phyloP scores from a whole-genome alignment of 176 grass and related monocot species.

The Alloteropsis semialata region DNA sequence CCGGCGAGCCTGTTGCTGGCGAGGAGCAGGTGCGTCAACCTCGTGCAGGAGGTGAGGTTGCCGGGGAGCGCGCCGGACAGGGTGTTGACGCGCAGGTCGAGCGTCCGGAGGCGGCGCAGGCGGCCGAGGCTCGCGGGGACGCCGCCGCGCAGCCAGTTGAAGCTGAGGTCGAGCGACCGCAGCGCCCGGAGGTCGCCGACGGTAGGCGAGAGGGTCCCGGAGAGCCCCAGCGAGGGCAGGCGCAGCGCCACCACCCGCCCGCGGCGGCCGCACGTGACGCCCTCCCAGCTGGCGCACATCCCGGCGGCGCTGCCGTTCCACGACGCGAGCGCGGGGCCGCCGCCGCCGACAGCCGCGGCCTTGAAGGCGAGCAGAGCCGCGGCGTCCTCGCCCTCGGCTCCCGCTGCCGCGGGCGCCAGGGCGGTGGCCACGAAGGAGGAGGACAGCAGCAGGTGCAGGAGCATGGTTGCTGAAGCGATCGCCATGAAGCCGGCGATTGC shows the following conservation, averaged over 20 bases:
- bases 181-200: not conserved
- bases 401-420: not conserved
- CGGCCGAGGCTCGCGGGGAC: conserved; percentile 2
- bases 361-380: not conserved
- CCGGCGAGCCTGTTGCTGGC: not conserved
- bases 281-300: not conserved
- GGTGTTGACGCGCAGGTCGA: not conserved
- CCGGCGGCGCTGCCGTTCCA: not conserved
- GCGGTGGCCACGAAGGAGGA: not conserved
- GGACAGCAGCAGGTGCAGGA: not conserved
- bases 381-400: not conserved
- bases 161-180: not conserved
- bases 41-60: not conserved
- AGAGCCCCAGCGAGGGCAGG: not conserved
- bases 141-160: not conserved
- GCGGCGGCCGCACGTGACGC: not conserved
- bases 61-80: not conserved
- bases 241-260: not conserved
- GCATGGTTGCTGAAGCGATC: not conserved
- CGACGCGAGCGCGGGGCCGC: not conserved
- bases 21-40: not conserved
- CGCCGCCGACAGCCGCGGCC: not conserved
- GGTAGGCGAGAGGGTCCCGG: not conserved
- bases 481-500: not conserved
- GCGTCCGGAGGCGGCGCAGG: not conserved